phyloP scores from a whole-genome alignment of 352 stramenopile species.

The Blastocystis sp. region DNA sequence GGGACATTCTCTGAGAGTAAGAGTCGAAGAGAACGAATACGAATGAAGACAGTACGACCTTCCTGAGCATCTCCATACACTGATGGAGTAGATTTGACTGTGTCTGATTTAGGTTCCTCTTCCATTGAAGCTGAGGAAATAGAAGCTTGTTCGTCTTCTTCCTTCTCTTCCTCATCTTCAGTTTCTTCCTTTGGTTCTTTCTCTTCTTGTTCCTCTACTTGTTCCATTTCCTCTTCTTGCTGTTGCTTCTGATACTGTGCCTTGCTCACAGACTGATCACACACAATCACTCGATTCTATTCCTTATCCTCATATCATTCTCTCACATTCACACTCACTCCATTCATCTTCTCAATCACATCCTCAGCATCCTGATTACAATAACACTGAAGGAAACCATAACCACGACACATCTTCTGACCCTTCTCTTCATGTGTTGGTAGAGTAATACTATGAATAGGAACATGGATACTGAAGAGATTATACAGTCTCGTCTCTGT shows the following conservation, averaged over 20 bases:
- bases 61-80: neutral
- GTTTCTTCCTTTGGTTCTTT: neutral
- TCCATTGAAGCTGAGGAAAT: neutral
- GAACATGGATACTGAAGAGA: slow-evolving; percentile 2
- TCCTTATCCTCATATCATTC: slow-evolving; percentile 46
- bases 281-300: slow-evolving; percentile 61
- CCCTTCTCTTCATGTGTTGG: neutral
- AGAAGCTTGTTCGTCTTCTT: neutral
- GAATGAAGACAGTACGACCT: slow-evolving; percentile 29
- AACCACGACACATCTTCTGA: neutral
- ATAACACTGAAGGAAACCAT: slow-evolving; percentile 27
- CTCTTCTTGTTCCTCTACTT: slow-evolving; percentile 28
- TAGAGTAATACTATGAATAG: neutral
- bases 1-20: slow-evolving; percentile 2
- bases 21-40: neutral
- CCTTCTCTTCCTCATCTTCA: neutral
- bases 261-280: slow-evolving; percentile 63
- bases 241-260: slow-evolving; percentile 64
- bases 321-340: slow-evolving; percentile 63
- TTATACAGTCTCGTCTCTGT: slow-evolving; percentile 13
- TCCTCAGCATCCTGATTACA: slow-evolving; percentile 7
- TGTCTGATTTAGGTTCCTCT: slow-evolving; percentile 13
- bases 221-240: no score
- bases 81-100: neutral
- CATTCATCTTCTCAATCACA: neutral